Base-by-base conservation (phyloP, 108 stramenopile species). In the Poteriospumella lacustris region DNA sequence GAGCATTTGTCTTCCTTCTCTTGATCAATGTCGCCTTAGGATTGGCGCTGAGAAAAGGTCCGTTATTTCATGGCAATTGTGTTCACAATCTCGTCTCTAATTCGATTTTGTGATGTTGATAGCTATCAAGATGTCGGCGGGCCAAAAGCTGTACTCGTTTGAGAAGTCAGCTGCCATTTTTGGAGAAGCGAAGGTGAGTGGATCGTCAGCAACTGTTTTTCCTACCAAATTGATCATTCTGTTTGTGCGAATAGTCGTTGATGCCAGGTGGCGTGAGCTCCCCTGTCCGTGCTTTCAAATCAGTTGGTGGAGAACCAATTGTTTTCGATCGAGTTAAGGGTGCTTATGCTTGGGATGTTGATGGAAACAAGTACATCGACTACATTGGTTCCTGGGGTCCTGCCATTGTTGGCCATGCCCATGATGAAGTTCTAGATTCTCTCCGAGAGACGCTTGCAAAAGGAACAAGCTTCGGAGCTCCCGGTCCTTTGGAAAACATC, bases 221-320 rank as follows among this genome's bases (percentile, higher is more conserved):
- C n/a, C n/a, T n/a, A n/a, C n/a, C n/a, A n/a, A n/a, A n/a, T n/a
- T n/a, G n/a, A n/a, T n/a, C n/a, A n/a, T n/a, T n/a, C n/a, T 58
- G 43, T 33, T 76, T 68, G 28, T 56, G 31, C 38, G 38, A 0
- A 2, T 68, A 82, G 84, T 43, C 34, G 3, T 86, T 97, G 75
- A 97, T 97, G 96, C 96, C 96, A 28, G 96, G 96, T 81, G 96
- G 96, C 83, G 96, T 97, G 0, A 91, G 90, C 64, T 95, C 94
- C 33, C 96, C 96, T 39, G 96, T 97, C 43, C 92, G 96, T 78
- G 96, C 96, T 43, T 97, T 97, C 91, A 95, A 95, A 87, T 91
- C 90, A 15, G 96, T 97, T 38, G 96, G 96, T 60, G 96, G 96
- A 81, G 93, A 95, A 80, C 96, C 96, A 29, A 90, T 97, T 47